Evolutionary conservation across 371 early-diverging fungal species (phyloP), one percentile per base, ranked within the genome.

Genomic region (Mucor irregularis): DNA sequence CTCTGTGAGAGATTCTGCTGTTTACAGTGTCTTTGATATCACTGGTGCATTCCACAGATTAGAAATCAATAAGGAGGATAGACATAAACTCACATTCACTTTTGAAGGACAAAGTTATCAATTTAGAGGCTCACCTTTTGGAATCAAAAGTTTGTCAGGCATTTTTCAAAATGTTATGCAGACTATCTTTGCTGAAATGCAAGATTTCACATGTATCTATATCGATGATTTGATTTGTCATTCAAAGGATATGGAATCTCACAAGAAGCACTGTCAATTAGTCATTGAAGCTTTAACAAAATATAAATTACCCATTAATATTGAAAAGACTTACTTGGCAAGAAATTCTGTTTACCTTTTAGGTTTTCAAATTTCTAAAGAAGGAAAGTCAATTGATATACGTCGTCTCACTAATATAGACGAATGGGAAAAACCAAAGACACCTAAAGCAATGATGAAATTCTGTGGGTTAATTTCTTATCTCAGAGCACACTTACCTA

Each of bases 401-500:
- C 19, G 43, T 14, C 60, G 67, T 9, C 16, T 65, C 6, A 44
- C 47, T 19, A 37, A 57, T 59, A 16, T 37, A 19, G 46, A 42
- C 13, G 16, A 66, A 30, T 53, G 60, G 49, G 37, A 33, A 16
- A 16, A 19, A 14, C 62, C 66, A 16, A 24, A 29, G 16, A 53
- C 28, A 9, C 33, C 33, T 17, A 65, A 58, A 30, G 33, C 59
- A 31, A 33, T 61, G 13, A 58, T 62, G 46, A 43, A 42, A 16
- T 68, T 68, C 28, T n/a, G 54, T 29, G 64, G 62, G 3, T 51
- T 46, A 19, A 49, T 65, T 30, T 17, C 17, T 14, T 38, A 17
- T 38, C 3, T 38, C 4, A 9, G 39, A 38, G 9, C 17, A 7
- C 39, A 59, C 19, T 46, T 62, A 16, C 59, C 59, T 9, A 26